Base-by-base conservation (phyloP, 306 rosid species). In the Neltuma alba region DNA sequence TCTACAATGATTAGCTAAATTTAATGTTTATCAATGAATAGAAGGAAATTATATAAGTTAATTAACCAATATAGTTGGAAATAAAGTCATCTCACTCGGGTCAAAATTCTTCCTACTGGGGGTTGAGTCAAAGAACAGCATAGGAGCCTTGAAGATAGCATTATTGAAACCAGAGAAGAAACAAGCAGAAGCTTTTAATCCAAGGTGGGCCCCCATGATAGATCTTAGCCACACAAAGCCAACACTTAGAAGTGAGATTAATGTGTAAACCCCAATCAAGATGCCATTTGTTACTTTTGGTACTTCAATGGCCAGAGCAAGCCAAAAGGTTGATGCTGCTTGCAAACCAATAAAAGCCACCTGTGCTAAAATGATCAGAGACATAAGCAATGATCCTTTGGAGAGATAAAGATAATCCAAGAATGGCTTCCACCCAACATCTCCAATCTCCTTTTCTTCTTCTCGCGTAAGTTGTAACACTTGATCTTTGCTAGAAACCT, bases 81-180 rank as follows among this genome's bases (percentile, higher is more conserved):
- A 55, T 41, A n/a, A 67, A 57, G 16, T 4, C 6, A 28, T 81
- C 97, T 84, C 77, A 94, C 96, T 58, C 94, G 79, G 34, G 92
- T 94, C 74, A 92, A 85, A 86, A 92, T 92, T 76, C 93, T 72
- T 16, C 98, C 98, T 4, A 87, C 85, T 3, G 97, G 96, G n/a
- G 37, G 93, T 94, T 38, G 97, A 88, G 78, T 94, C 97, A 48
- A 94, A 94, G 91, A 94, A 92, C 31, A 84, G 1, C 97, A 94
- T 92, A 45, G 98, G 94, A 81, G 98, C 96, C 74, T 84, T 88
- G 76, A 94, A 92, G 61, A 92, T 81, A 34, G 97, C 82, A 31
- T 82, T 61, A 4, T 77, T 91, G 80, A 93, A 90, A 70, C 88
- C 76, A 28, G 83, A 76, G 75, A 90, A 91, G 80, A 93, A 89